Percentiles rank a stretch among this genome's conserved stretches.
Conservation (phyloP, 2,329 filamentous ascomycete species). For the Botrytis deweyae region DNA sequence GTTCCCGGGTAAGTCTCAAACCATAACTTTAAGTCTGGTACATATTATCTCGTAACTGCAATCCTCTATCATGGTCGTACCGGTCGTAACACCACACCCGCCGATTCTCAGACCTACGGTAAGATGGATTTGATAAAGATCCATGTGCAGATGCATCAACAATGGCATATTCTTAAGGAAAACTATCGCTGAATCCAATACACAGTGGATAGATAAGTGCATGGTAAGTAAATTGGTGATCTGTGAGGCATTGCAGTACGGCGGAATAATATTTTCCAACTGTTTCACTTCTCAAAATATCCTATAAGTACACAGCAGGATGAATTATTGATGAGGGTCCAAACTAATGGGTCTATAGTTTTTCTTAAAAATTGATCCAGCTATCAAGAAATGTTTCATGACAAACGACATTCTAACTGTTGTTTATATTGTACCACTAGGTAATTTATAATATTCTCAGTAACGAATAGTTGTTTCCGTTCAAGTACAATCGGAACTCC, state of each 20-base stretch:
- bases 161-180: not conserved
- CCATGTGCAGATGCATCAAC: not conserved
- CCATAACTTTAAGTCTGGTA: too few relatives aligned
- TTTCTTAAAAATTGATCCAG: not conserved
- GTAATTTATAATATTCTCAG: not conserved
- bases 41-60: not conserved
- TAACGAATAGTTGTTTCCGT: not conserved
- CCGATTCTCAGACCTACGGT: too few relatives aligned
- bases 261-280: not conserved
- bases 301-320: not conserved
- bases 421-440: not conserved
- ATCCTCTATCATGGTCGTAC: too few relatives aligned
- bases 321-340: too few relatives aligned
- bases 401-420: not conserved
- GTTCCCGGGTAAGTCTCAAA: not conserved
- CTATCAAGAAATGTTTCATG: not conserved
- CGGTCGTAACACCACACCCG: not conserved
- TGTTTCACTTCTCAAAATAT: not conserved
- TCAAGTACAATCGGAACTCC: accelerated
- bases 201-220: not conserved
- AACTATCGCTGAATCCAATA: too few relatives aligned
- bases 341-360: not conserved
- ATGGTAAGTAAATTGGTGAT: not conserved
- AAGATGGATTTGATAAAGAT: not conserved
- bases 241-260: too few relatives aligned